Conservation (phyloP, 805 yeast species). For the Saccharomycopsis malanga region DNA sequence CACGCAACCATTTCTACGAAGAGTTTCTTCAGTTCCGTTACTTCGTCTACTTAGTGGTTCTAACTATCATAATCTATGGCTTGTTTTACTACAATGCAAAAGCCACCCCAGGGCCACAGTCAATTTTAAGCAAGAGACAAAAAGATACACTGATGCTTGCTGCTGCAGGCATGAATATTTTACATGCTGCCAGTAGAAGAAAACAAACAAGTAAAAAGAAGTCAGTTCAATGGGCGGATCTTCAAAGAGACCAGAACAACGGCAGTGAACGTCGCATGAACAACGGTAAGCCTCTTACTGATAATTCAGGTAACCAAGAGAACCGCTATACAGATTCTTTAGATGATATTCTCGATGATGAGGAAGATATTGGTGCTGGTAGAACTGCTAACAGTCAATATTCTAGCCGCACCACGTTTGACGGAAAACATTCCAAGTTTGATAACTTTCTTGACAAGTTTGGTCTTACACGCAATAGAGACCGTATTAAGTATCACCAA, state of each 20-base stretch:
- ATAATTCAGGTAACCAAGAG: not conserved
- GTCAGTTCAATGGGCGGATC: slow-evolving; percentile 23
- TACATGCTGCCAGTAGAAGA: not conserved
- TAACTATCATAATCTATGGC: slow-evolving; percentile 15
- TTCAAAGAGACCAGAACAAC: slow-evolving; percentile 4
- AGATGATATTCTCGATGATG: not conserved
- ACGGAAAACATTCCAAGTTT: not conserved
- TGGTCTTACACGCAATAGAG: not conserved
- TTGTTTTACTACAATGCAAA: slow-evolving; percentile 19
- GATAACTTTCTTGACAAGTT: not conserved
- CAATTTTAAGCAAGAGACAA: slow-evolving; percentile 14
- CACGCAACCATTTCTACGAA: slow-evolving; percentile 1
- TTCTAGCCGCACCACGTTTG: not conserved
- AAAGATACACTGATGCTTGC: not conserved
- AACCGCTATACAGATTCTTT: not conserved
- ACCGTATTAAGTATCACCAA: slow-evolving; percentile 15
- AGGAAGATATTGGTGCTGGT: not conserved
- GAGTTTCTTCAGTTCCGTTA: slow-evolving; percentile 16
- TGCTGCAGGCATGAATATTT: slow-evolving; percentile 3
- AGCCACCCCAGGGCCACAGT: slow-evolving; percentile 10
- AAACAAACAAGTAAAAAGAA: slow-evolving; percentile 12
- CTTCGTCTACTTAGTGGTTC: slow-evolving; percentile 12
- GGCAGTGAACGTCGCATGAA: not conserved
- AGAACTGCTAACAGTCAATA: not conserved
- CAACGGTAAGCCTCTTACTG: not conserved